Evolutionary conservation across 768 basidiomycete species (phyloP).

Genomic region (Pulveroboletus sp.): DNA sequence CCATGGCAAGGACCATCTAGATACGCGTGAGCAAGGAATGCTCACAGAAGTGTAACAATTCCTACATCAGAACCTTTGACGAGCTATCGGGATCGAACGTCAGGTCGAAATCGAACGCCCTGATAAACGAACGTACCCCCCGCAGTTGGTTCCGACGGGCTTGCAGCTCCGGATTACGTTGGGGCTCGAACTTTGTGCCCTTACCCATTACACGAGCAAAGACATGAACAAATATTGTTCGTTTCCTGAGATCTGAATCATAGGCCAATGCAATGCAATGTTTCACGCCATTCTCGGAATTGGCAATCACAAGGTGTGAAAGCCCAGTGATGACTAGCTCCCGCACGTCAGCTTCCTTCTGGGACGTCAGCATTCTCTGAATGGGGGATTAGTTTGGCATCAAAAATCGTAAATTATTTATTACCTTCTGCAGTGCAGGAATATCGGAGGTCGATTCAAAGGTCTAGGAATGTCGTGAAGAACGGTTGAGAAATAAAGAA

Average conservation of each 20-base stretch:
- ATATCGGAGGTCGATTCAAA: conserved; percentile 50
- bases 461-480: conserved; percentile 29
- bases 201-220: conserved; percentile 77
- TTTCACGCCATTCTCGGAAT: conserved; percentile 85
- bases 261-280: conserved; percentile 81
- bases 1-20: conserved; percentile 75
- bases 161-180: conserved; percentile 45
- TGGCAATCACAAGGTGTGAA: conserved; percentile 75
- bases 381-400: conserved; percentile 5
- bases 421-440: conserved; percentile 45
- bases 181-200: conserved; percentile 72
- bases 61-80: conserved; percentile 72
- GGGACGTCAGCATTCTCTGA: conserved; percentile 43
- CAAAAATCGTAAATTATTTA: neutral
- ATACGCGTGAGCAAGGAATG: conserved; percentile 7
- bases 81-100: conserved; percentile 43
- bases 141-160: conserved; percentile 51
- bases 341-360: conserved; percentile 59
- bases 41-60: neutral
- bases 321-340: conserved; percentile 78
- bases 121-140: conserved; percentile 44
- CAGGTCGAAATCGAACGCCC: conserved; percentile 2
- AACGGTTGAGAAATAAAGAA: neutral
- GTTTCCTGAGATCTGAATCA: conserved; percentile 61
- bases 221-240: conserved; percentile 79